These are phyloP conservation scores for Candida sanyaensis DNA, from an alignment of 1,139 yeast species.

Conservation along the genomic window DNA sequence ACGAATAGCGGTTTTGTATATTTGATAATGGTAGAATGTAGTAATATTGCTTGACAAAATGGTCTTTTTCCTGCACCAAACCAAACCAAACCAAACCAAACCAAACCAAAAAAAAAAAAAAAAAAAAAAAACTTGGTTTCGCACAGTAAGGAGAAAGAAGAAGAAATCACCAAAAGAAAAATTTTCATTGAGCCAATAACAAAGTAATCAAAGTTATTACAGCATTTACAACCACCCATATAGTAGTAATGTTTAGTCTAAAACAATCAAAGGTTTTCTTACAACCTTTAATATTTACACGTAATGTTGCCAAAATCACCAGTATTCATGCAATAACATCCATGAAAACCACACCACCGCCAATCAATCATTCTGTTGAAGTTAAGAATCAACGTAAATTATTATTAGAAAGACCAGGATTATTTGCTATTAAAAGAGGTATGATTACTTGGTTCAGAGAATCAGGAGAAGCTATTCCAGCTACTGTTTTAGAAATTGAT, in stretches of 20 bases:
- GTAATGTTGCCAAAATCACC: conserved; percentile 51
- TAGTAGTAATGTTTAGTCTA: conserved; percentile 3
- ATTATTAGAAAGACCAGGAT: conserved; percentile 77
- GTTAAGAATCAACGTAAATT: conserved; percentile 63
- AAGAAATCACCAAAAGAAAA: conserved; percentile 1
- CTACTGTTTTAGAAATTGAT: conserved; percentile 85
- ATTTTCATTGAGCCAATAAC: neutral
- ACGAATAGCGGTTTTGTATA: too few species aligned
- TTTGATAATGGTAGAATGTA: too few species aligned
- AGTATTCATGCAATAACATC: conserved; percentile 57
- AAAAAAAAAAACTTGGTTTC: neutral
- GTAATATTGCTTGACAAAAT: too few species aligned
- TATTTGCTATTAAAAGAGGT: conserved; percentile 81
- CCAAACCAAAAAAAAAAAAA: too few species aligned
- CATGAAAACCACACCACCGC: conserved; percentile 42
- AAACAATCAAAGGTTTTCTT: neutral
- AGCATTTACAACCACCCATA: neutral
- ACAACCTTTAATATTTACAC: neutral
- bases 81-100: too few species aligned
- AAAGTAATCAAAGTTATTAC: neutral
- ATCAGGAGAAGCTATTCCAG: conserved; percentile 69
- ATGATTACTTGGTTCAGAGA: conserved; percentile 83
- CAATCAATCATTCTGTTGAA: conserved; percentile 56
- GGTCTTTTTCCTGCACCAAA: too few species aligned
- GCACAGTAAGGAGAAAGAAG: neutral